Evolutionary conservation across 306 rosid genomes (phyloP), one percentile per base, ranked within the genome.

Genomic region (Cercis canadensis): DNA sequence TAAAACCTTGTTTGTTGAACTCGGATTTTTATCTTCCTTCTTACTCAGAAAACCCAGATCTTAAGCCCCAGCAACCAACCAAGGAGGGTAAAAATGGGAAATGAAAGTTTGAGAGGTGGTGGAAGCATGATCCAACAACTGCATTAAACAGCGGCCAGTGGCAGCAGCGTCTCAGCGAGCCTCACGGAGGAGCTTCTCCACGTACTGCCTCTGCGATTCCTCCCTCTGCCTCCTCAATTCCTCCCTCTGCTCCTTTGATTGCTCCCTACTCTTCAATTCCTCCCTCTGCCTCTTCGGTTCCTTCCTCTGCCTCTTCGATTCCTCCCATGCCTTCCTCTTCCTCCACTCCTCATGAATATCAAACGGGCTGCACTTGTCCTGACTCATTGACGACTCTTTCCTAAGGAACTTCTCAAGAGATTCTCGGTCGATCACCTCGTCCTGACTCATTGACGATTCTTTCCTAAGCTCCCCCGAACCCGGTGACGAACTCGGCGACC

Each of bases 241-340:
- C n/a, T n/a, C n/a, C n/a, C n/a, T n/a, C n/a, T n/a, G n/a, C n/a
- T n/a, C n/a, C n/a, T n/a, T n/a, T n/a, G n/a, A n/a, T n/a, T n/a
- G n/a, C n/a, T n/a, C n/a, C n/a, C n/a, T n/a, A n/a, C n/a, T n/a
- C n/a, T n/a, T n/a, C n/a, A n/a, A n/a, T n/a, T n/a, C n/a, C n/a
- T n/a, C n/a, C n/a, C n/a, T n/a, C 81, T 90, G 92, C 31, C 80
- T 88, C 88, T 90, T 56, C 62, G 97, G 88, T 33, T 87, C 92
- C 82, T 93, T 92, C 78, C 98, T 85, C 84, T 93, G 98, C 87
- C 90, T 47, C 85, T 94, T 82, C 98, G 90, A 90, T 72, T 93
- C 98, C 77, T 86, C 84, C n/a, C n/a, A n/a, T n/a, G n/a, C n/a
- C n/a, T n/a, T n/a, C n/a, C n/a, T n/a, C n/a, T n/a, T n/a, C n/a